These are phyloP conservation scores for Acrocalymma vagum DNA, from an alignment of 2,329 filamentous ascomycete genomes.

Conservation along the genomic window DNA sequence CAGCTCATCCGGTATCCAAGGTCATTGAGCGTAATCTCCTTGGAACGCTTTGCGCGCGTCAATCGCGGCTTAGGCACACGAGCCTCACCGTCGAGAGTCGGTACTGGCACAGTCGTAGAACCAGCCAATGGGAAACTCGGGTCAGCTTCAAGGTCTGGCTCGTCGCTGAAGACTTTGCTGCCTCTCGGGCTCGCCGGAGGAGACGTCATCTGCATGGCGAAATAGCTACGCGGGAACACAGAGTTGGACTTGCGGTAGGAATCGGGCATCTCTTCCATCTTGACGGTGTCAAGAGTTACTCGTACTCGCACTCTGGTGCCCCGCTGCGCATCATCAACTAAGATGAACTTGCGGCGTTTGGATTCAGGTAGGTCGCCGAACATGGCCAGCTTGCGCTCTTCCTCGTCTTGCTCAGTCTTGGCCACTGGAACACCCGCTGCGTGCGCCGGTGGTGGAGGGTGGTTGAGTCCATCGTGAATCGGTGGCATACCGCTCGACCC, in stretches of 20 bases:
- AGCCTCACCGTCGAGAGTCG: conserved; percentile 72
- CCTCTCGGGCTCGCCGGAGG: conserved; percentile 79
- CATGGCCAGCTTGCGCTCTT: conserved; percentile 71
- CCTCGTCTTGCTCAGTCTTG: conserved; percentile 62
- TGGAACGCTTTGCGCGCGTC: conserved; percentile 72
- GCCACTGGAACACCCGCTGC: conserved; percentile 52
- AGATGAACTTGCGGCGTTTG: conserved; percentile 95
- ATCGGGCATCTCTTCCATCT: conserved; percentile 95
- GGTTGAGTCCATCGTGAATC: conserved; percentile 66
- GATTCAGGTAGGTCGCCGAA: conserved; percentile 90
- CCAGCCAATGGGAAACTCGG: conserved; percentile 51
- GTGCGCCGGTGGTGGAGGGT: conserved; percentile 53
- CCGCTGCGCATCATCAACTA: conserved; percentile 84
- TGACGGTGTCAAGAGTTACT: conserved; percentile 90
- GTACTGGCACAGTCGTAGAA: conserved; percentile 57
- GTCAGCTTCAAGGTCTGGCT: conserved; percentile 54
- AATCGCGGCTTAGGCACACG: conserved; percentile 80
- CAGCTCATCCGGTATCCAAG: conserved; percentile 95
- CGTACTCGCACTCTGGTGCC: conserved; percentile 85
- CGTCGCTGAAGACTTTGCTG: conserved; percentile 77
- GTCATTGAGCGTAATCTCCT: conserved; percentile 92
- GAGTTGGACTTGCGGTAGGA: conserved; percentile 90
- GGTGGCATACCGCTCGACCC: conserved; percentile 68
- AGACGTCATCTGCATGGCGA: conserved; percentile 90
- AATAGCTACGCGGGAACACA: conserved; percentile 91